Conservation (phyloP, 108 stramenopile genomes). For the Fistulifera solaris region DNA sequence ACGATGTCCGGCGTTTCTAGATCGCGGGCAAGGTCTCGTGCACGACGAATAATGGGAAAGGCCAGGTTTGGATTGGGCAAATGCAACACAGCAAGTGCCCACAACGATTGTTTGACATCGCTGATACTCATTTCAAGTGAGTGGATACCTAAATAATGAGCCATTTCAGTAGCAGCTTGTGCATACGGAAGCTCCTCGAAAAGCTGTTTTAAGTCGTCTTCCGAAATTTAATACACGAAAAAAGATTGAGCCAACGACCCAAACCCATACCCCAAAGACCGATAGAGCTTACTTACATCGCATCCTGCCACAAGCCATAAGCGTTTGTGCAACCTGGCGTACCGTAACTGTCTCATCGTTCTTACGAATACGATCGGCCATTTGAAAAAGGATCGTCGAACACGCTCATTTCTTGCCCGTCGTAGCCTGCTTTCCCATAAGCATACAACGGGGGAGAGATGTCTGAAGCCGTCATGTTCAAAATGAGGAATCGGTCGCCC, state of each 20-base stretch:
- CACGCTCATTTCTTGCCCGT: conserved; percentile 47
- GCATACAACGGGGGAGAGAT: conserved; percentile 51
- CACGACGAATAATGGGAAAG: conserved; percentile 14
- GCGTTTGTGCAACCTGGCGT: conserved; percentile 39
- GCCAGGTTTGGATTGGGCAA: conserved; percentile 12
- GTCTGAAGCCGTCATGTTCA: conserved; percentile 37
- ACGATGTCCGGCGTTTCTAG: conserved; percentile 43
- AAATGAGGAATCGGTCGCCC: conserved; percentile 38
- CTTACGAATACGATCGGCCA: conserved; percentile 20
- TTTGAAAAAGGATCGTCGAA: conserved; percentile 50
- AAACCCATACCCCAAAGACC: no score
- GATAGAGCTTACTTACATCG: background rate
- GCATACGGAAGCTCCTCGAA: no score
- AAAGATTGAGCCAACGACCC: no score
- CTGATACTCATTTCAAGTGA: conserved; percentile 32
- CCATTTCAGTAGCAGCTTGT: no score
- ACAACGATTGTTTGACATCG: conserved; percentile 52
- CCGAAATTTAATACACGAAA: no score
- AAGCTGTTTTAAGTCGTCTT: background rate
- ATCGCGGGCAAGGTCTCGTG: conserved; percentile 12
- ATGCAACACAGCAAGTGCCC: conserved; percentile 47
- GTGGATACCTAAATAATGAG: conserved; percentile 2
- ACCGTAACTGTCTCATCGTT: conserved; percentile 18
- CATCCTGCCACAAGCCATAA: conserved; percentile 77
- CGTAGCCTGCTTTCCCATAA: conserved; percentile 55